Conservation (phyloP, 345 rosid species). For the Linum lewisii region DNA sequence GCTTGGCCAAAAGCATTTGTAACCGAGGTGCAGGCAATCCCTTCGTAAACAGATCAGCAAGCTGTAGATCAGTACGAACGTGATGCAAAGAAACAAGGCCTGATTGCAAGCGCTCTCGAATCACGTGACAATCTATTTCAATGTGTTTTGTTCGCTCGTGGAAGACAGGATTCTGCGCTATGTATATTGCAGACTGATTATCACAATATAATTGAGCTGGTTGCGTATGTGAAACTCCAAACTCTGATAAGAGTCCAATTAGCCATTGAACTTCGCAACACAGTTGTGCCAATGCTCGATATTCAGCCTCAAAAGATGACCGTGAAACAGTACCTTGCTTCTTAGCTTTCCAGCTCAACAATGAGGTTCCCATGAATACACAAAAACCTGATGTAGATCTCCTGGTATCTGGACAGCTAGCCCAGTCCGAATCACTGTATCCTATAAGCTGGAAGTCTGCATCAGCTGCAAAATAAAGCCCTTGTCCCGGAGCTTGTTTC, state of each 20-base stretch:
- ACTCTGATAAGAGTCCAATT: not conserved
- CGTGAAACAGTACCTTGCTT: too few species aligned
- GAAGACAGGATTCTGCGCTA: too few species aligned
- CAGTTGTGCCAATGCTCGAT: not conserved
- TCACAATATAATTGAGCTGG: not conserved
- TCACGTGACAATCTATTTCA: not conserved
- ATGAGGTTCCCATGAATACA: not conserved
- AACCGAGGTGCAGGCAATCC: too few species aligned
- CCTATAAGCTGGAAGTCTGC: not conserved
- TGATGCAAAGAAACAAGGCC: not conserved
- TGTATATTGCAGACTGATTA: too few species aligned
- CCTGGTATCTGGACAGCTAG: too few species aligned
- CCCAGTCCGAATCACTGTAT: not conserved
- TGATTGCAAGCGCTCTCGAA: not conserved
- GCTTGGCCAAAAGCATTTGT: too few species aligned
- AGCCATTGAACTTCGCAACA: not conserved
- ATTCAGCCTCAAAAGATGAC: not conserved
- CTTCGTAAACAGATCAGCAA: not conserved
- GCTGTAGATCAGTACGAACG: not conserved
- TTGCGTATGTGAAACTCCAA: not conserved
- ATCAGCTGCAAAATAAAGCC: not conserved
- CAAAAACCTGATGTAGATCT: not conserved
- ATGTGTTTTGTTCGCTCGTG: too few species aligned
- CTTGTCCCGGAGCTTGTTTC: not conserved
- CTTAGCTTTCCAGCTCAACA: not conserved